phyloP scores from a whole-genome alignment of 139 green algal genomes.

The Chlorella sp. region DNA sequence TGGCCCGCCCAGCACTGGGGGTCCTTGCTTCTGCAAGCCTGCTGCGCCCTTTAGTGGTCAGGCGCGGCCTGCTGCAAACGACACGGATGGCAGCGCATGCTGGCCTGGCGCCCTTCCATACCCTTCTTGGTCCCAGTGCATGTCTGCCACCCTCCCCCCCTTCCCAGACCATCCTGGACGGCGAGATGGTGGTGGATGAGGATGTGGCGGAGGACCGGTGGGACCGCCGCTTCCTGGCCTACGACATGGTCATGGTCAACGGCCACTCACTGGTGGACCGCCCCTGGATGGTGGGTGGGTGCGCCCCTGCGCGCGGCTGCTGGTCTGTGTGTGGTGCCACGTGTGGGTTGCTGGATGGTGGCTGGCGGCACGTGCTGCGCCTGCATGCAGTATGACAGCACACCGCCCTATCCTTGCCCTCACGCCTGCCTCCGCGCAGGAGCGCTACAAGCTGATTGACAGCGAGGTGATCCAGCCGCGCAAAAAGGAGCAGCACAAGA shows the following conservation, averaged over 20 bases:
- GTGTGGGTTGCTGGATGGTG: background rate
- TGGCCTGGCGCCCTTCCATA: no score
- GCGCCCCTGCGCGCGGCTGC: no score
- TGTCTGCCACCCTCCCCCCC: background rate
- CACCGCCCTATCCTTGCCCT: background rate
- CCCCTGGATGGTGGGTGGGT: conserved; percentile 65
- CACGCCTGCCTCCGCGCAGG: conserved; percentile 26
- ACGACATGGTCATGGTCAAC: conserved; percentile 88
- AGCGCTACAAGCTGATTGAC: conserved; percentile 61
- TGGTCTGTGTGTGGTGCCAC: background rate
- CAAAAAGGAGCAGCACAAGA: conserved; percentile 56
- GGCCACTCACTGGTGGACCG: conserved; percentile 49
- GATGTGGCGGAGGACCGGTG: conserved; percentile 51
- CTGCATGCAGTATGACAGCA: no score
- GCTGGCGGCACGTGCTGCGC: no score
- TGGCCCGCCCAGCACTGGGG: background rate
- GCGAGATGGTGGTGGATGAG: conserved; percentile 96
- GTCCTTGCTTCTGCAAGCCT: background rate
- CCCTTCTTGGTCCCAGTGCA: no score
- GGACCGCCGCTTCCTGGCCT: conserved; percentile 80
- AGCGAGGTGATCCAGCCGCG: conserved; percentile 60
- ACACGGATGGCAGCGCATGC: no score
- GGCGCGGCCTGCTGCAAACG: no score
- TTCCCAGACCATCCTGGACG: conserved; percentile 89
- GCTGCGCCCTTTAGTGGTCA: background rate